Evolutionary conservation across 192 early-diverging fungal species (phyloP).

Genomic region (Lunasporangiospora selenospora): DNA sequence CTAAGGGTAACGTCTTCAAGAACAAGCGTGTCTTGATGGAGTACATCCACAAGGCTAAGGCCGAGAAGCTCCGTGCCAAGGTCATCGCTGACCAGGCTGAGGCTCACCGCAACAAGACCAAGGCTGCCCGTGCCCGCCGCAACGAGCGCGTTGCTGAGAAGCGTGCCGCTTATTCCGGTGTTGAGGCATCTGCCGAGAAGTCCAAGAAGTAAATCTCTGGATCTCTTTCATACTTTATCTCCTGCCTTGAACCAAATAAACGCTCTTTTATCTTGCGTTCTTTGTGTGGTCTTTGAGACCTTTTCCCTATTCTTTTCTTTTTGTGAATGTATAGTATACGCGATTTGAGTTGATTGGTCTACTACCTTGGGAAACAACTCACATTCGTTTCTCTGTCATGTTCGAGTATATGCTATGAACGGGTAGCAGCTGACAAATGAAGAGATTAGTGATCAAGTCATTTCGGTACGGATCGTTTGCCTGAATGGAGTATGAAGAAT

Average conservation of each 20-base stretch:
- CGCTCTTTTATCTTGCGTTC: too few relatives aligned
- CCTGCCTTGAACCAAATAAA: conserved; percentile 3
- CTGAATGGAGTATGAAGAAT: too few relatives aligned
- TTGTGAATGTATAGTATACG: too few relatives aligned
- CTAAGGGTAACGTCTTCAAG: conserved; percentile 99
- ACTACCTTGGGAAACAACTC: too few relatives aligned
- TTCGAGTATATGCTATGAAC: too few relatives aligned
- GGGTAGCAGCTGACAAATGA: too few relatives aligned
- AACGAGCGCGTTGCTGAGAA: conserved; percentile 84
- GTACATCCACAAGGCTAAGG: conserved; percentile 98
- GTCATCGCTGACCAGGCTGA: conserved; percentile 93
- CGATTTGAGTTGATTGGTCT: too few relatives aligned
- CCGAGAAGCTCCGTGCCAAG: conserved; percentile 93
- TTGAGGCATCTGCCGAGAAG: conserved; percentile 24
- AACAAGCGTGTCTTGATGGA: conserved; percentile 99
- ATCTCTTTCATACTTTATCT: conserved; percentile 3
- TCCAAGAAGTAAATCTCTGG: conserved; percentile 43
- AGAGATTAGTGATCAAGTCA: too few relatives aligned
- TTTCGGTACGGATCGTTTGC: too few relatives aligned
- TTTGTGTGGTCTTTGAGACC: too few relatives aligned
- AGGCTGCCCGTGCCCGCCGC: conserved; percentile 94
- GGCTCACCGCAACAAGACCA: conserved; percentile 93
- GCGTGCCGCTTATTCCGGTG: conserved; percentile 77
- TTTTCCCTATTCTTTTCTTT: too few relatives aligned
- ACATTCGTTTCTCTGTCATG: too few relatives aligned